Base-by-base conservation (phyloP, 768 basidiomycete genomes). In the Chalciporus piperatus region DNA sequence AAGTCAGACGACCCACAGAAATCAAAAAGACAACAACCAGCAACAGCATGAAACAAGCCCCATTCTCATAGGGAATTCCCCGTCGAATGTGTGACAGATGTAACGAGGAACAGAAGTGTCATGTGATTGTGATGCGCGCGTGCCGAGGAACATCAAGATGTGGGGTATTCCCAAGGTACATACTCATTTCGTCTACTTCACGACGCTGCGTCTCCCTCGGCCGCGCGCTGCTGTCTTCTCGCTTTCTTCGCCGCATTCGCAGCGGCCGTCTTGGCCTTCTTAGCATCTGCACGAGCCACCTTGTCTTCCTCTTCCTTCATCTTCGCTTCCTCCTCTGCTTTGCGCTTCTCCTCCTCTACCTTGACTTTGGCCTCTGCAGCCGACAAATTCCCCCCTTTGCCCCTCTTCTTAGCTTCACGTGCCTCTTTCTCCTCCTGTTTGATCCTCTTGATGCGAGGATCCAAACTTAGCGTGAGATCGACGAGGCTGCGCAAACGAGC, bases 361-460 rank as follows among this genome's bases (percentile, higher is more conserved):
- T 76, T 76, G 53, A 70, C 74, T 66, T 82, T 77, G 9, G 71
- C 77, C 48, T 76, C 78, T 10, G 76, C 72, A 27, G 76, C 72
- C 52, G 72, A 64, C 35, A 37, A 7, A 14, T 22, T 49, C 50
- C 67, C 72, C 57, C 69, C 68, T 69, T 76, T 74, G 65, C 62
- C 67, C 72, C 81, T 81, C 76, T 92, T 94, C 78, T 97, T 98
- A 33, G 90, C 89, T 62, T 94, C 93, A 11, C 93, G 79, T 1
- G 90, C 90, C 55, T 89, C 92, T 70, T 98, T 98, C 72, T 98
- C 96, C 66, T 96, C 84, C 60, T 91, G 89, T 70, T 94, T 96
- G 79, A 97, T 94, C 49, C 92, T 80, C 74, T 93, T 98, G 78
- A 99, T 97, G 56, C 96, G 89, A 22, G 96, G 96, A 69, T 99